phyloP scores from a whole-genome alignment of 2,329 filamentous ascomycete genomes.

The Torrubiella hemipterigena region DNA sequence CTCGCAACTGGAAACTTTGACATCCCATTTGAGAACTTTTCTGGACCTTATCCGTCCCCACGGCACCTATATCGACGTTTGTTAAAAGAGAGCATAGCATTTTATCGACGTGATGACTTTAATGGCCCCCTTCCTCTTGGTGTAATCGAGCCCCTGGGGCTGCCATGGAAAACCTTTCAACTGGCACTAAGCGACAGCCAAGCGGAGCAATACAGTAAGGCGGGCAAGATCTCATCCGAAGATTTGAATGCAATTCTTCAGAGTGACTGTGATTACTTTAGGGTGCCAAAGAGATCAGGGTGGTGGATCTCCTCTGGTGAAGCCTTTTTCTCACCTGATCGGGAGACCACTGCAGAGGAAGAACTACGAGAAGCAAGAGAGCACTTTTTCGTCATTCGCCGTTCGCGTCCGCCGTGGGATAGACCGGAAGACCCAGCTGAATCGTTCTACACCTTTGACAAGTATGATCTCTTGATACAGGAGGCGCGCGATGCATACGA shows the following conservation, averaged over 20 bases:
- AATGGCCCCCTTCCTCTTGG: constrained; percentile 4
- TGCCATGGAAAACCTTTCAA: constrained; percentile 4
- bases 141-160: constrained; percentile 1
- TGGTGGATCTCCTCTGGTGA: constrained; percentile 4
- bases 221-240: background rate
- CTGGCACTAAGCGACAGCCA: constrained; percentile 2
- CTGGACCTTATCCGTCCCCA: constrained; percentile 2
- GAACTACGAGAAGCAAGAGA: constrained; percentile 2
- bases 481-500: constrained; percentile 4
- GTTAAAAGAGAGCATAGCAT: constrained; percentile 1
- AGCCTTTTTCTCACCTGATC: constrained; percentile 1
- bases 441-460: constrained; percentile 3
- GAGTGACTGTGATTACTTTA: constrained; percentile 1
- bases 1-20: constrained; percentile 2
- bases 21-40: constrained; percentile 4
- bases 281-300: background rate
- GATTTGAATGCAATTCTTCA: background rate
- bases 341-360: constrained; percentile 1
- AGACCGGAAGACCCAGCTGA: background rate
- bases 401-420: constrained; percentile 2
- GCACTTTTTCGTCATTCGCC: constrained; percentile 4
- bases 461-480: constrained; percentile 3
- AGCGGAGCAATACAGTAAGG: background rate
- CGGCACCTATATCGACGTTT: constrained; percentile 2
- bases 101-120: constrained; percentile 4